These are phyloP conservation scores for Hirschfeldia incana DNA, from an alignment of 345 rosid genomes.

Conservation along the genomic window DNA sequence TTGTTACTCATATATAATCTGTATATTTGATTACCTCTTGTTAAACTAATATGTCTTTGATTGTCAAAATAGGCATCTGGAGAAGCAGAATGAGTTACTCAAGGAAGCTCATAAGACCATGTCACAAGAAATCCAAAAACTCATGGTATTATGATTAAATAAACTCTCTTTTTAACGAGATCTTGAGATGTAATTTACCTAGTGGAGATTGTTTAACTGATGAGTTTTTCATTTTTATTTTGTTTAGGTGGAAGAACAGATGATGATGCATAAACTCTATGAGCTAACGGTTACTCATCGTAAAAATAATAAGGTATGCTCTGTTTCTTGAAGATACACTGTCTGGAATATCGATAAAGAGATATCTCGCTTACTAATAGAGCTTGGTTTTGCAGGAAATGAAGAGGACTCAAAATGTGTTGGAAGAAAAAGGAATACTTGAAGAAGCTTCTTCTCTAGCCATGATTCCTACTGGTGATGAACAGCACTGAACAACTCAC, in stretches of 20 bases:
- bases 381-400: constrained; percentile 24
- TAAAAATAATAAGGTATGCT: constrained; percentile 50
- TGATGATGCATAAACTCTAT: constrained; percentile 73
- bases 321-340: neutral
- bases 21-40: neutral
- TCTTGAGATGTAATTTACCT: neutral
- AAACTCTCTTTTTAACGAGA: neutral
- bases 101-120: constrained; percentile 45
- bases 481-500: constrained; percentile 15
- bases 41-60: neutral
- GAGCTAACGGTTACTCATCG: constrained; percentile 54
- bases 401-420: neutral
- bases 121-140: constrained; percentile 55
- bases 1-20: constrained; percentile 15
- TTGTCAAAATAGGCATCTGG: constrained; percentile 51
- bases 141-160: constrained; percentile 39
- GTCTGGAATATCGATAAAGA: neutral
- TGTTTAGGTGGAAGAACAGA: constrained; percentile 75
- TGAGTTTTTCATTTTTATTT: neutral
- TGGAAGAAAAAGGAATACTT: neutral
- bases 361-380: neutral
- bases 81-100: constrained; percentile 61
- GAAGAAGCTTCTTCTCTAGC: constrained; percentile 21
- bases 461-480: neutral
- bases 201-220: neutral